Evolutionary conservation across 257 asterid species (phyloP), one percentile per base, ranked within the genome.

Genomic region (Anisodus tanguticus): DNA sequence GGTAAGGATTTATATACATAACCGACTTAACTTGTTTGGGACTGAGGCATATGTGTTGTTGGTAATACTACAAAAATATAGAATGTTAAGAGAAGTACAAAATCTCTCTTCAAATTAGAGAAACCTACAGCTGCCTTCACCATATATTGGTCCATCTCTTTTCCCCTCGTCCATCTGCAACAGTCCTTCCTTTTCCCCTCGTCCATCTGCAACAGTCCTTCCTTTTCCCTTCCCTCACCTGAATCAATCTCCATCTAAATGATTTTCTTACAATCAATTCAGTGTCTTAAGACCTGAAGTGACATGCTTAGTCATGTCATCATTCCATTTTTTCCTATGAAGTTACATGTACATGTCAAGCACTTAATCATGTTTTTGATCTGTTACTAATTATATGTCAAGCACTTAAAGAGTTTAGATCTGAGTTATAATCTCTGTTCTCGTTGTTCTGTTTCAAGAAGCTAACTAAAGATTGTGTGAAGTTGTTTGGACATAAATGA

Each of bases 141-240:
- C 80, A 45, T 45, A 45, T 3, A 72, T 19, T 8, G 9, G 59
- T 17, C 57, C 22, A 72, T 45, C 59, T 43, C 79, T 45, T 19
- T 2, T 2, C 41, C n/a, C 10, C 59, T n/a, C 80, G 10, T 72
- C 57, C 57, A 43, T 9, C 17, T 8, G 8, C 1, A 71, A 43
- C 17, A 43, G 35, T 5, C 6, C 10, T 72, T 72, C 58, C 19
- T 47, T 47, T 43, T 72, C n/a, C 80, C 17, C 9, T 72, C 80
- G 9, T 71, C 54, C 55, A 69, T 17, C 15, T 7, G 7, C 0
- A 69, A 41, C 15, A 41, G 31, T 4, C 5, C 55, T 45, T 72
- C 58, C 19, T 47, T 47, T 43, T 72, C n/a, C 80, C 17, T 19
- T 72, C 80, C 80, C 80, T 72, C 80, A 47, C n/a, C 43, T 72